Evolutionary conservation across 345 rosid genomes (phyloP), one percentile per base, ranked within the genome.

Genomic region (Brassica juncea): DNA sequence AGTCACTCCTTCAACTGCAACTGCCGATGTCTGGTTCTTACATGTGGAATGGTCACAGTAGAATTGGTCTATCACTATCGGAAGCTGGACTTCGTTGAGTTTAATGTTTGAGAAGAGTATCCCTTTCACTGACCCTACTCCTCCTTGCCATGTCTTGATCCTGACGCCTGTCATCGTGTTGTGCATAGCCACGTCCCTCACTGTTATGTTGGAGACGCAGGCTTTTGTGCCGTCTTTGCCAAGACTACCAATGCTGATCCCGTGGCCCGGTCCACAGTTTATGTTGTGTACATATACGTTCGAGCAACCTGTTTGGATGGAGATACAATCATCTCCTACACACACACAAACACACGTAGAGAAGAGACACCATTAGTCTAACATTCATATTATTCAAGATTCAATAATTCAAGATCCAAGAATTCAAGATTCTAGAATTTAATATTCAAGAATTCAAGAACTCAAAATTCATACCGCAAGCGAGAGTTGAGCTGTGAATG

Each of bases 91-190:
- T 81, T 93, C 93, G 0, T 92, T 88, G 16, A 95, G 91, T 82
- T 90, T 96, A 65, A 95, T 86, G 88, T 95, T 91, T 28, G 99
- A 95, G 87, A 95, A 95, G 70, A 89, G 72, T 25, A 95, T 87
- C 54, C 90, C 94, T 66, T 87, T 92, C 19, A 95, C 98, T 6
- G 91, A 93, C 73, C 99, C 97, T 25, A 88, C 84, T 64, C 98
- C 98, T 77, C 99, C 99, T 94, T 95, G 98, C 88, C 99, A 93
- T 27, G 99, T 95, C 88, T 95, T 95, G 71, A 95, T 91, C 79
- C 94, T 85, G 77, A 90, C 97, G 27, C 98, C 99, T 27, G 82
- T 92, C 98, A 90, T 92, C 3, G 97, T 93, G 87, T 89, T 88
- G 78, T 87, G 94, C 87, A 96, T 89, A 5, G 75, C 71, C 67